Evolutionary conservation across 2,329 filamentous ascomycete genomes (phyloP), one percentile per base, ranked within the genome.

Genomic region (Pestalotiopsis sp.): DNA sequence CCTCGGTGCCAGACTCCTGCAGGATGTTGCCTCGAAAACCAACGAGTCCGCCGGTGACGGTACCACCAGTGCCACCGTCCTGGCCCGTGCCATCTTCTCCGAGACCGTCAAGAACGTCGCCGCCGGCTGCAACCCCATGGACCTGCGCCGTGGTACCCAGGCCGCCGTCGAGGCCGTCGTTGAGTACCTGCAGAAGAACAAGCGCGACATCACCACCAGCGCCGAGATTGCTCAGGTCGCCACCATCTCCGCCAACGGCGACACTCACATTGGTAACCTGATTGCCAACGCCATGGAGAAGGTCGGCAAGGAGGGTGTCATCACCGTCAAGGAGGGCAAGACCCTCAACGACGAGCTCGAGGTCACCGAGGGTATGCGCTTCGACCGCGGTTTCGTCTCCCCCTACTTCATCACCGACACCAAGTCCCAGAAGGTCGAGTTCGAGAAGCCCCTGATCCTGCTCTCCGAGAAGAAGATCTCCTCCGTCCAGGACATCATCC

Each of bases 381-480:
- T 99, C 86, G 96, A 99, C 90, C 95, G 96, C 80, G 96, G 96
- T 72, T 99, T 92, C 84, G 95, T 97, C 80, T 99, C 96, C 31
- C 95, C 96, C 76, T 99, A 99, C 91, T 99, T 99, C 89, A 99
- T 99, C 87, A 99, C 96, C 86, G 96, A 99, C 80, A 86, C 94
- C 89, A 99, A 99, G 92, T 84, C 95, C 70, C 94, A 97, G 83
- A 99, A 99, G 91, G 95, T 98, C 69, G 96, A 99, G 86, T 99
- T 99, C 75, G 96, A 99, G 91, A 98, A 99, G 90, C 96, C 96
- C 73, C 85, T 99, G 80, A 96, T 99, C 82, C 93, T 99, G 65
- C 93, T 99, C 68, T 98, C 96, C 9, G 96, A 99, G 91, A 98
- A 98, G 93, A 99, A 99, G 92, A 99, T 99, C 84, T 99, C 96